Evolutionary conservation across 75 land plant species (phyloP).

Genomic region (Adiantum capillusveneris): DNA sequence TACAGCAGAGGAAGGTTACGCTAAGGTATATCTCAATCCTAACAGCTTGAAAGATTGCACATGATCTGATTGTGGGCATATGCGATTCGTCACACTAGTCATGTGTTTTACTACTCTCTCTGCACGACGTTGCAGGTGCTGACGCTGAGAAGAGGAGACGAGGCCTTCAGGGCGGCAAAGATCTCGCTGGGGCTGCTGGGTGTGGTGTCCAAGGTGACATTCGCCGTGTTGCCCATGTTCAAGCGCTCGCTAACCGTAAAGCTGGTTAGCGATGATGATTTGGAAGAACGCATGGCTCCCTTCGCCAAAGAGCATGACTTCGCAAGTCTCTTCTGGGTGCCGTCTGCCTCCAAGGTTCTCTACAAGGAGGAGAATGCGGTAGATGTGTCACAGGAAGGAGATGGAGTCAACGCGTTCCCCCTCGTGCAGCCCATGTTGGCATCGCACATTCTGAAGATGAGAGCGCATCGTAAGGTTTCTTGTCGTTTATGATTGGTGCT

Average conservation of each 20-base stretch:
- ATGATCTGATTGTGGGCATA: no score
- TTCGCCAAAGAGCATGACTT: slow-evolving; percentile 11
- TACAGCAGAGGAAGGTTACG: slow-evolving; percentile 15
- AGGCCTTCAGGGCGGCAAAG: slow-evolving; percentile 16
- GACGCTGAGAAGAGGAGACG: not conserved
- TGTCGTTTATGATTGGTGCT: not conserved
- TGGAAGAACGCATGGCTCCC: slow-evolving; percentile 7
- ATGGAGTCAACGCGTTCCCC: slow-evolving; percentile 12
- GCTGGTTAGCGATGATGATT: slow-evolving; percentile 6
- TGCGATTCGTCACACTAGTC: no score
- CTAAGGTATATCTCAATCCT: no score
- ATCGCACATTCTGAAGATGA: not conserved
- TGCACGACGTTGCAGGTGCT: no score
- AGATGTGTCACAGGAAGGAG: slow-evolving; percentile 12
- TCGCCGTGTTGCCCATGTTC: slow-evolving; percentile 26
- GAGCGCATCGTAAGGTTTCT: not conserved
- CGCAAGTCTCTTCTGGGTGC: slow-evolving; percentile 22
- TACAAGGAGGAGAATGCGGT: slow-evolving; percentile 9
- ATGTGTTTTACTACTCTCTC: no score
- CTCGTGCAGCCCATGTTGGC: slow-evolving; percentile 1
- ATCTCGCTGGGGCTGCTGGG: slow-evolving; percentile 29
- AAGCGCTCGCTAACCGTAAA: slow-evolving; percentile 23
- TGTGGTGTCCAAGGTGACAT: slow-evolving; percentile 15
- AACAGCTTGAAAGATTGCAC: no score
- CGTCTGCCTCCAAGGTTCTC: slow-evolving; percentile 9